Evolutionary conservation across 2,329 filamentous ascomycete species (phyloP).

Genomic region (Talaromyces marneffei): DNA sequence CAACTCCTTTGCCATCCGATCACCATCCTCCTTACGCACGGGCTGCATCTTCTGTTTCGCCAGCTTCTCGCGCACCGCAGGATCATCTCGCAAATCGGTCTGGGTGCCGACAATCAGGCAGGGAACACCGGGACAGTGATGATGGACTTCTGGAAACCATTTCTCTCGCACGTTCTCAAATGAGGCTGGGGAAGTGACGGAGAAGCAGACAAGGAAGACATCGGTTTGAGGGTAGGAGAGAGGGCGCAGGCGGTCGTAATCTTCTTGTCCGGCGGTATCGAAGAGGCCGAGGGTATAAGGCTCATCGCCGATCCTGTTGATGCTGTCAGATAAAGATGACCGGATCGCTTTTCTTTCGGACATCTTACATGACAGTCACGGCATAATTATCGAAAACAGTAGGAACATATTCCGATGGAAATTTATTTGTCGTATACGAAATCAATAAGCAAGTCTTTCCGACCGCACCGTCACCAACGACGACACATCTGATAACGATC

Average conservation of each 20-base stretch:
- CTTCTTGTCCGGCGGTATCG: slow-evolving; percentile 98
- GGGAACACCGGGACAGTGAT: slow-evolving; percentile 95
- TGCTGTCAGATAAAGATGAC: background rate
- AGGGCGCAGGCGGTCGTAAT: slow-evolving; percentile 95
- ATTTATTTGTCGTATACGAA: slow-evolving; percentile 99
- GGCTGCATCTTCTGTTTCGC: slow-evolving; percentile 94
- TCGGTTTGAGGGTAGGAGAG: slow-evolving; percentile 98
- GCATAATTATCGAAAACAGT: slow-evolving; percentile 99
- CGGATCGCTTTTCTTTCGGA: background rate
- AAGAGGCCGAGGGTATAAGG: slow-evolving; percentile 96
- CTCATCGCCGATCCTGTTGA: slow-evolving; percentile 88
- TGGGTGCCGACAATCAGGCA: slow-evolving; percentile 98
- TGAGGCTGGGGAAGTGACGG: slow-evolving; percentile 91
- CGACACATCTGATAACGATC: slow-evolving; percentile 69
- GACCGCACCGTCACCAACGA: slow-evolving; percentile 98
- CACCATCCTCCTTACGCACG: slow-evolving; percentile 85
- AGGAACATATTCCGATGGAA: slow-evolving; percentile 98
- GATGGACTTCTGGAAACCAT: slow-evolving; percentile 97
- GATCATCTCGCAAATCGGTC: slow-evolving; percentile 88
- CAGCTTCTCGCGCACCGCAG: slow-evolving; percentile 81
- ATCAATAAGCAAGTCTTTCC: slow-evolving; percentile 99
- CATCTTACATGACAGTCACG: slow-evolving; percentile 94
- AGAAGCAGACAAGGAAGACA: slow-evolving; percentile 98
- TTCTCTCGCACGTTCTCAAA: slow-evolving; percentile 99
- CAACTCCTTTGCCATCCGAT: slow-evolving; percentile 94